A percentile compares a stretch with the other conserved stretches of the same genome.
These are phyloP conservation scores for Termitomyces sp. DNA, from an alignment of 768 basidiomycete genomes.

Conservation along the genomic window DNA sequence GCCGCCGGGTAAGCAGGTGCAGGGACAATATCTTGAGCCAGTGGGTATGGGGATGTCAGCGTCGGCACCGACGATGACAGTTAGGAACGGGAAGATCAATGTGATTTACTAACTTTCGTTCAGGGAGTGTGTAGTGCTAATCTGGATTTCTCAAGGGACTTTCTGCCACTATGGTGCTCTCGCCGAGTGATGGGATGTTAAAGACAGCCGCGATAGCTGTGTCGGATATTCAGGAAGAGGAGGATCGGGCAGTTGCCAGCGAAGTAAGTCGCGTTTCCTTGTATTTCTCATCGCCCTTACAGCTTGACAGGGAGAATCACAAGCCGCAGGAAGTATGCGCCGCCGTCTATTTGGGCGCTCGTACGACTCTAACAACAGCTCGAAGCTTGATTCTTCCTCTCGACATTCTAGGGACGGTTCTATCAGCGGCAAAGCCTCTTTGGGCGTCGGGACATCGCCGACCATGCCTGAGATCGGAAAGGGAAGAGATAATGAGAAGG, in stretches of 20 bases:
- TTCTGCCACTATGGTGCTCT: constrained; percentile 47
- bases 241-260: constrained; percentile 51
- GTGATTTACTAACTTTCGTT: constrained; percentile 8
- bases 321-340: constrained; percentile 36
- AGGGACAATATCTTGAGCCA: constrained; percentile 28
- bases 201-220: constrained; percentile 36
- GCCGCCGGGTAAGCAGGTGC: constrained; percentile 17
- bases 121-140: neutral
- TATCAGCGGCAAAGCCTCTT: constrained; percentile 7
- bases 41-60: constrained; percentile 12
- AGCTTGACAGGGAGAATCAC: constrained; percentile 48
- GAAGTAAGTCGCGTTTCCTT: constrained; percentile 45
- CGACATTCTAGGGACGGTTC: constrained; percentile 19
- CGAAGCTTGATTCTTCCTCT: constrained; percentile 19
- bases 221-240: constrained; percentile 36
- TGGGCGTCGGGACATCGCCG: constrained; percentile 19
- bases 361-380: constrained; percentile 31
- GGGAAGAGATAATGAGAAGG: constrained; percentile 14
- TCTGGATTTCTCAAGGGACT: constrained; percentile 30
- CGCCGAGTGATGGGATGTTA: constrained; percentile 60
- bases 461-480: constrained; percentile 12
- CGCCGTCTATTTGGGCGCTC: constrained; percentile 63
- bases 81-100: constrained; percentile 17
- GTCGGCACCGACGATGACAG: constrained; percentile 9
- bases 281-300: neutral